A percentile compares a stretch with the other conserved stretches of the same genome.
Evolutionary conservation across 768 basidiomycete genomes (phyloP).

Genomic region (Pilatotrama ljubarskyi): DNA sequence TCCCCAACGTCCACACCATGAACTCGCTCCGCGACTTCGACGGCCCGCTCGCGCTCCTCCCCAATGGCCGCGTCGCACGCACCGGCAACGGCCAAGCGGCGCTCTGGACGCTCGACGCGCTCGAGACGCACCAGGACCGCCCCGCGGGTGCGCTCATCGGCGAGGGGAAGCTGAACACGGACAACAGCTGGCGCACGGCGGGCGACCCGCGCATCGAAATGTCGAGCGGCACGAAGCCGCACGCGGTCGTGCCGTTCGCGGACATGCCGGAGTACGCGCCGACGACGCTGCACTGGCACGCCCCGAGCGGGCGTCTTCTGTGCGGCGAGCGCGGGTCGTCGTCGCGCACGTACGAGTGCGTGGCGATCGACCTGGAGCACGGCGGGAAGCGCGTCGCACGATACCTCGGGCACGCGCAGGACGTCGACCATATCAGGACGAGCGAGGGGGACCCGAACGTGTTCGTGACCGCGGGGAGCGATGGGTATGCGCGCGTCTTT

Average conservation of each 20-base stretch:
- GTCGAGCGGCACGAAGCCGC: conserved; percentile 28
- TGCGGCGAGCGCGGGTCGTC: conserved; percentile 20
- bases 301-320: conserved; percentile 28
- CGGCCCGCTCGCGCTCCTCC: conserved; percentile 36
- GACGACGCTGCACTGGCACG: conserved; percentile 30
- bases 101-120: conserved; percentile 38
- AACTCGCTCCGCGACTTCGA: conserved; percentile 16
- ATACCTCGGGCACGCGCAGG: conserved; percentile 42
- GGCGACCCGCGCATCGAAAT: conserved; percentile 30
- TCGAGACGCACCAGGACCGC: conserved; percentile 31
- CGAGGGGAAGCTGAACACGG: conserved; percentile 20
- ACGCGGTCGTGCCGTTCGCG: conserved; percentile 6
- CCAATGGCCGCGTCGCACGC: conserved; percentile 31
- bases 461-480: conserved; percentile 38
- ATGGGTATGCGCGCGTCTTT: conserved; percentile 42
- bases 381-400: conserved; percentile 33
- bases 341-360: conserved; percentile 13
- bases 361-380: conserved; percentile 36
- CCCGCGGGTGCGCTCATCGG: not conserved
- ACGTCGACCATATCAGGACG: conserved; percentile 35
- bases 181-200: conserved; percentile 7
- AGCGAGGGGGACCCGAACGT: conserved; percentile 36
- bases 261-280: conserved; percentile 5
- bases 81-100: conserved; percentile 35
- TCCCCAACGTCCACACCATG: conserved; percentile 37